Conservation (phyloP, 208 protist species). For the Trypanosoma mega region DNA sequence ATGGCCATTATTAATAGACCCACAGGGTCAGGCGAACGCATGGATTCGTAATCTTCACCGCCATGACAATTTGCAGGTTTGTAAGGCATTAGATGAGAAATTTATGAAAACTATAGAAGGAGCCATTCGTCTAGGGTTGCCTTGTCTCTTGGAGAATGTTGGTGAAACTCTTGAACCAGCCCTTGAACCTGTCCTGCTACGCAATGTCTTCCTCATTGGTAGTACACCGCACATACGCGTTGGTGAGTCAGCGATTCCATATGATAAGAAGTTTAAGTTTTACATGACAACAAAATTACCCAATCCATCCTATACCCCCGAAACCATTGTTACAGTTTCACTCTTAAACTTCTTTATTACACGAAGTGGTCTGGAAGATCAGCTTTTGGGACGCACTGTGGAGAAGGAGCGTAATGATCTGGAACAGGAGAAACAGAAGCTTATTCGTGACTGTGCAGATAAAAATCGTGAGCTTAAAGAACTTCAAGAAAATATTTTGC, state of each 20-base stretch:
- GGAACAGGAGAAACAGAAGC: constrained; percentile 95
- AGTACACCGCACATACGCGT: constrained; percentile 95
- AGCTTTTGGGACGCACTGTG: constrained; percentile 96
- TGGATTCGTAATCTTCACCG: constrained; percentile 97
- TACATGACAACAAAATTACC: constrained; percentile 98
- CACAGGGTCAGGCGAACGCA: constrained; percentile 96
- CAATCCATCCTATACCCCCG: constrained; percentile 97
- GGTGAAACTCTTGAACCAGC: constrained; percentile 94
- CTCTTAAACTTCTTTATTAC: constrained; percentile 99
- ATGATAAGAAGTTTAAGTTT: constrained; percentile 94
- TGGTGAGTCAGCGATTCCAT: constrained; percentile 96
- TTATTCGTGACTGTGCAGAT: constrained; percentile 93
- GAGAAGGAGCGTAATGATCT: constrained; percentile 97
- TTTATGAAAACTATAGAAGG: constrained; percentile 95
- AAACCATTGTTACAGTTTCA: constrained; percentile 96
- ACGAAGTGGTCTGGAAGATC: constrained; percentile 95
- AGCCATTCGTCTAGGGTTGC: constrained; percentile 96
- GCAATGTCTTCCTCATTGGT: constrained; percentile 94
- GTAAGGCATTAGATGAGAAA: constrained; percentile 95
- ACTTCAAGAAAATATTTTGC: constrained; percentile 96
- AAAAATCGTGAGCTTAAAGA: constrained; percentile 96
- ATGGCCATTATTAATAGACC: constrained; percentile 98
- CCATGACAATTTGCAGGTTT: constrained; percentile 93
- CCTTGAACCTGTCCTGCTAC: constrained; percentile 95
- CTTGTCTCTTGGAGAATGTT: constrained; percentile 96